A percentile compares a stretch with the other conserved stretches of the same genome.
Conservation (phyloP, 2,329 filamentous ascomycete species). For the Cephalotrichum gorgonifer region DNA sequence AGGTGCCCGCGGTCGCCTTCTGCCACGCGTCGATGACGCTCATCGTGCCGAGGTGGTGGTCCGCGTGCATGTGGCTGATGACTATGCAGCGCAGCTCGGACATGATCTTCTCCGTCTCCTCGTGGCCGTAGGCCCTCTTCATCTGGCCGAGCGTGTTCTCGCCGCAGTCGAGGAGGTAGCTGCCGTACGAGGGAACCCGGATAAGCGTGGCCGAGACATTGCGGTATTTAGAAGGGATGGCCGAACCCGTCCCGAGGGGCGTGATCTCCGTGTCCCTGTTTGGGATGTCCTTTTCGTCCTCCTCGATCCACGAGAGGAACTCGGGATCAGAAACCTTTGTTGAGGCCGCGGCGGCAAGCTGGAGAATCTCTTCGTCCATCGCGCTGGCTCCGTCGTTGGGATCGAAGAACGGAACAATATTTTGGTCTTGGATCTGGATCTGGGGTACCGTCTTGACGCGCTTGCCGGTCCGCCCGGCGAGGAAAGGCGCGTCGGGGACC, state of each 20-base stretch:
- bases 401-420: conserved; percentile 30
- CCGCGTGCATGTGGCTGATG: conserved; percentile 93
- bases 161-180: conserved; percentile 82
- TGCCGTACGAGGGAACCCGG: conserved; percentile 74
- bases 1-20: conserved; percentile 31
- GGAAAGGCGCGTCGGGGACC: conserved; percentile 15
- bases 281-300: conserved; percentile 54
- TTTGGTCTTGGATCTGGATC: conserved; percentile 32
- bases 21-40: conserved; percentile 78
- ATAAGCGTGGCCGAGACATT: conserved; percentile 88
- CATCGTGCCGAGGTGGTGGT: conserved; percentile 85
- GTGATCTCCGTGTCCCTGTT: conserved; percentile 72
- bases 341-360: conserved; percentile 40
- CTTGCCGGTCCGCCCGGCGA: conserved; percentile 32
- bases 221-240: conserved; percentile 82
- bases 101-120: conserved; percentile 61
- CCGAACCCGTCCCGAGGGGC: conserved; percentile 83
- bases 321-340: conserved; percentile 26
- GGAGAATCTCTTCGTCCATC: conserved; percentile 31
- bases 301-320: conserved; percentile 38
- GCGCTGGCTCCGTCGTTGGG: conserved; percentile 35
- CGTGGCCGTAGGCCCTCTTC: conserved; percentile 56
- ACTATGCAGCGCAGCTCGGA: conserved; percentile 71
- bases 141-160: conserved; percentile 89
- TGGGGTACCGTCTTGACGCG: conserved; percentile 36